phyloP scores from a whole-genome alignment of 495 filamentous ascomycete species.

The Penicillium diatomitis region DNA sequence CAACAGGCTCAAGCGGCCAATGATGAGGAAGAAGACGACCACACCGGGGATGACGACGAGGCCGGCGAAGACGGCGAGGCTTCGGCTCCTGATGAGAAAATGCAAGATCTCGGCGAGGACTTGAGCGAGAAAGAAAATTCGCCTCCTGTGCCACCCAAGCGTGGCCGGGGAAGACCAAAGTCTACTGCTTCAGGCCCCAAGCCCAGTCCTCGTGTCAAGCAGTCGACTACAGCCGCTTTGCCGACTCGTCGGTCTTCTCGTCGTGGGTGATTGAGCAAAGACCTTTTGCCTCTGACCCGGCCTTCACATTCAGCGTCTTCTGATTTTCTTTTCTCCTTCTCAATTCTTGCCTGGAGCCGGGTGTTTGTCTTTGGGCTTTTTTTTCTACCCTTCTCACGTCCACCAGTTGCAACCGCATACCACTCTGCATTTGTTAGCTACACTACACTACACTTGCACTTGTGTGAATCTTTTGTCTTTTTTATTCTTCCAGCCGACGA shows the following conservation, averaged over 20 bases:
- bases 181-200: conserved; percentile 10
- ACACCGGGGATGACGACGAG: conserved; percentile 15
- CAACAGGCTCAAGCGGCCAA: conserved; percentile 15
- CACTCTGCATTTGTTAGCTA: too few relatives aligned
- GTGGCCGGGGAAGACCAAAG: conserved; percentile 3
- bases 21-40: conserved; percentile 38
- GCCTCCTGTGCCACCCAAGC: conserved; percentile 17
- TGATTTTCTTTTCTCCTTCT: background rate
- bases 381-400: too few relatives aligned
- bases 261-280: conserved; percentile 17
- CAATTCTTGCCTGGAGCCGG: background rate
- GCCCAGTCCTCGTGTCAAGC: conserved; percentile 6
- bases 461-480: background rate
- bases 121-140: conserved; percentile 17
- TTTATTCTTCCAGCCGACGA: conserved; percentile 10
- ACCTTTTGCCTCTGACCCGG: too few relatives aligned
- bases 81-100: conserved; percentile 5
- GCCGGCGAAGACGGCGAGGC: conserved; percentile 18
- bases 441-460: too few relatives aligned
- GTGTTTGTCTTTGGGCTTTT: too few relatives aligned
- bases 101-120: conserved; percentile 3
- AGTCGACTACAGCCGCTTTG: conserved; percentile 17
- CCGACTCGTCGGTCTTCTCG: conserved; percentile 35
- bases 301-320: too few relatives aligned
- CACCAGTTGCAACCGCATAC: too few relatives aligned